phyloP scores from a whole-genome alignment of 2,329 filamentous ascomycete genomes.

The Colletotrichum melonis region DNA sequence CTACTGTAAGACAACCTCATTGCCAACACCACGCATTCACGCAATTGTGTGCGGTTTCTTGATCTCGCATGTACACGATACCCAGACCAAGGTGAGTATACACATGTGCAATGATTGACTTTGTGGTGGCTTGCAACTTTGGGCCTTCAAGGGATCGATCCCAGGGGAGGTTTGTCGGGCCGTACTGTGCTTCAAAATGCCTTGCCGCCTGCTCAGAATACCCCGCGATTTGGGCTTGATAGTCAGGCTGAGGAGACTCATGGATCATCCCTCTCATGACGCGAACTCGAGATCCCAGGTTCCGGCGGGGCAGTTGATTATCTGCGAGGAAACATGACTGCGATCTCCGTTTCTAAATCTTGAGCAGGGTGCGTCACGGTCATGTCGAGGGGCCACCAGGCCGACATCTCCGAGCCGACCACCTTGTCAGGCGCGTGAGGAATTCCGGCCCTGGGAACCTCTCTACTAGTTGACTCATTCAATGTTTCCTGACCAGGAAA shows the following conservation, averaged over 20 bases:
- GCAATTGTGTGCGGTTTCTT: not conserved
- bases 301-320: not conserved
- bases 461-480: not conserved
- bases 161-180: not conserved
- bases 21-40: not conserved
- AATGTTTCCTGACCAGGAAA: not conserved
- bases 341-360: not conserved
- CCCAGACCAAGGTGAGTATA: not conserved
- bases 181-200: not conserved
- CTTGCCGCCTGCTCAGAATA: not conserved
- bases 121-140: not conserved
- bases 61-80: not conserved
- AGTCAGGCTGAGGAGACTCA: not conserved
- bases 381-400: not conserved
- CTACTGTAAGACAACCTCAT: not conserved
- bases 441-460: not conserved
- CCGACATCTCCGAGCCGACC: not conserved
- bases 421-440: not conserved
- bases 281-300: not conserved
- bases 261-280: conserved; percentile 16
- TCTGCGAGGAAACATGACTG: not conserved
- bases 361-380: not conserved
- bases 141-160: not conserved
- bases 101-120: not conserved
- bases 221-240: conserved; percentile 7